Evolutionary conservation across 2,329 filamentous ascomycete genomes (phyloP), one percentile per base, ranked within the genome.

Genomic region (Graphilbum sp.): DNA sequence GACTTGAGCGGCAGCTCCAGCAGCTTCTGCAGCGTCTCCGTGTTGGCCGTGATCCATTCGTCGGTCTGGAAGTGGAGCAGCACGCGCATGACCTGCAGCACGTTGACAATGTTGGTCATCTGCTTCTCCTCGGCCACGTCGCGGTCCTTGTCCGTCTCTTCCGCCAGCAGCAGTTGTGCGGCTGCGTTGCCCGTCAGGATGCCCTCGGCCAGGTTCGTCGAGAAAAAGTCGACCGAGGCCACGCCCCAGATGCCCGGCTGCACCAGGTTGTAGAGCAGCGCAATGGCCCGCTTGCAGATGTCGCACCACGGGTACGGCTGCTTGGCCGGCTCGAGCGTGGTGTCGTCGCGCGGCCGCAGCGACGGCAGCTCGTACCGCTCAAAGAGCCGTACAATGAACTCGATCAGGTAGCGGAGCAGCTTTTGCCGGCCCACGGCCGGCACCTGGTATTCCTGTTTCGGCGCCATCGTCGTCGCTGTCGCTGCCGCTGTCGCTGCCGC

Each of bases 321-420:
- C 32, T 64, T 61, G 25, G 63, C 63, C 19, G 63, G 60, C 32
- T 59, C 54, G 34, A 50, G 50, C 1, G 54, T 52, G 12, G 63
- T 47, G 32, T 80, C 75, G 35, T 74, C 75, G 35, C 74, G 71
- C 32, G 74, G 66, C 48, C 77, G 80, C 13, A 73, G 68, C 18
- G 80, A 81, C 13, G 79, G 79, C 18, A 86, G 71, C 17, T 77
- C 76, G 53, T 82, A 95, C 25, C 87, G 75, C 56, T 96, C 90
- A 16, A 81, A 79, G 18, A 95, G 67, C 36, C 85, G 81, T 2
- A 86, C 87, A 48, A 96, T 94, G 57, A 96, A 96, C 43, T 90
- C 83, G 23, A 96, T 82, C 24, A 98, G 70, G 52, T 96, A 98
- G 57, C 94, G 95, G 35, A 95, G 71, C 63, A 98, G 79, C 55